These are phyloP conservation scores for Meira miltonrushii DNA, from an alignment of 1,284 basidiomycete genomes.

Conservation along the genomic window DNA sequence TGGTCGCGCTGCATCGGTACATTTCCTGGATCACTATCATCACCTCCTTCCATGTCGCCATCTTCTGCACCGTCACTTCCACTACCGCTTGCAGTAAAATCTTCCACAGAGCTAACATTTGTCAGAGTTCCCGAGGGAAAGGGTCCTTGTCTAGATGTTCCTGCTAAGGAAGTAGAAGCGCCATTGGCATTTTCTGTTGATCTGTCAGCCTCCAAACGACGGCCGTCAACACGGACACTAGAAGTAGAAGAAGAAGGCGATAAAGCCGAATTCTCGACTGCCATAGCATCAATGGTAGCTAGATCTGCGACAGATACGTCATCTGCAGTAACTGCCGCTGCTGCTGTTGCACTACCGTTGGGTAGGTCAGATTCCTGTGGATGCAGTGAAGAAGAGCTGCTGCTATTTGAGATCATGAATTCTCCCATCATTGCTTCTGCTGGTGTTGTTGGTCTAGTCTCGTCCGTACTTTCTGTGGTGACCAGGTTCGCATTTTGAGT, in stretches of 20 bases:
- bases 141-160: not conserved
- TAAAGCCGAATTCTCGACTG: not conserved
- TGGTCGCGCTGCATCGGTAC: not conserved
- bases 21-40: slow-evolving; percentile 16
- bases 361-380: not conserved
- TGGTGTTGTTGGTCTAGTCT: not conserved
- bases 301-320: not conserved
- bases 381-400: not conserved
- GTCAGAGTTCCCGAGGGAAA: slow-evolving; percentile 12
- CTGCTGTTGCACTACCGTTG: not conserved
- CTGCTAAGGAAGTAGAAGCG: not conserved
- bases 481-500: too few species aligned
- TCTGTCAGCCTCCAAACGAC: too few species aligned
- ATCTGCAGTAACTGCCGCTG: not conserved
- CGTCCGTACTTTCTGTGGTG: not conserved
- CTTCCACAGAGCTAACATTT: slow-evolving; percentile 30
- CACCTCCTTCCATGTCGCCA: slow-evolving; percentile 44
- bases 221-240: slow-evolving; percentile 4
- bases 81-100: slow-evolving; percentile 36
- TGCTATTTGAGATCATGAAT: not conserved
- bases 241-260: slow-evolving; percentile 12
- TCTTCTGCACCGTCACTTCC: slow-evolving; percentile 47
- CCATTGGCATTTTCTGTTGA: too few species aligned
- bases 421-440: slow-evolving; percentile 8
- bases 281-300: slow-evolving; percentile 18